These are phyloP conservation scores for Prunus mira DNA, from an alignment of 306 rosid genomes.

Conservation along the genomic window DNA sequence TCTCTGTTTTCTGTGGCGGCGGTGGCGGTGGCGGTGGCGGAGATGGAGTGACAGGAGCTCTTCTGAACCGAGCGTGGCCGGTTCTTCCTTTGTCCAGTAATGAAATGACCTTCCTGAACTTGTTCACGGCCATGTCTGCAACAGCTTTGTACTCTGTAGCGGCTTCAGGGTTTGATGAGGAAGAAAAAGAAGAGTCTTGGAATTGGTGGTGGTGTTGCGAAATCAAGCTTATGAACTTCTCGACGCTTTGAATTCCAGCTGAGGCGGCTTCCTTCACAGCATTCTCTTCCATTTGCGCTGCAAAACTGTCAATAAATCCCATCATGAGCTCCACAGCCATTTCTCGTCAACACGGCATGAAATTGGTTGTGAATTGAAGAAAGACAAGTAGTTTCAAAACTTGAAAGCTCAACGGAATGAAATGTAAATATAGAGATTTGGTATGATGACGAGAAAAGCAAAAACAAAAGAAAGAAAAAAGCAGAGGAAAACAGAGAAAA, in stretches of 20 bases:
- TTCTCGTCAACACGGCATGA: neutral
- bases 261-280: constrained; percentile 67
- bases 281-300: constrained; percentile 25
- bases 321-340: constrained; percentile 36
- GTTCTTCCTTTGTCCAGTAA: constrained; percentile 46
- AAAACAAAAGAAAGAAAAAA: neutral
- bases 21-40: constrained; percentile 12
- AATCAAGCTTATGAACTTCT: constrained; percentile 56
- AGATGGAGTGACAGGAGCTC: constrained; percentile 31
- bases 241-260: constrained; percentile 64
- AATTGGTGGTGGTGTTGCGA: constrained; percentile 26
- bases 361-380: neutral
- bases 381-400: neutral
- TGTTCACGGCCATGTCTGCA: constrained; percentile 59
- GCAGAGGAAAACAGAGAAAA: neutral
- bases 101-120: constrained; percentile 66
- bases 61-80: constrained; percentile 85
- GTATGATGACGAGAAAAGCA: neutral
- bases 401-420: neutral
- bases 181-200: neutral
- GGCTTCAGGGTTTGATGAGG: constrained; percentile 1
- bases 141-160: constrained; percentile 26
- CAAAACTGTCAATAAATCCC: constrained; percentile 24
- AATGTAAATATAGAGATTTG: neutral
- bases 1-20: constrained; percentile 9